Conservation (phyloP, 371 early-diverging fungal genomes). For the Mortierella sp. region DNA sequence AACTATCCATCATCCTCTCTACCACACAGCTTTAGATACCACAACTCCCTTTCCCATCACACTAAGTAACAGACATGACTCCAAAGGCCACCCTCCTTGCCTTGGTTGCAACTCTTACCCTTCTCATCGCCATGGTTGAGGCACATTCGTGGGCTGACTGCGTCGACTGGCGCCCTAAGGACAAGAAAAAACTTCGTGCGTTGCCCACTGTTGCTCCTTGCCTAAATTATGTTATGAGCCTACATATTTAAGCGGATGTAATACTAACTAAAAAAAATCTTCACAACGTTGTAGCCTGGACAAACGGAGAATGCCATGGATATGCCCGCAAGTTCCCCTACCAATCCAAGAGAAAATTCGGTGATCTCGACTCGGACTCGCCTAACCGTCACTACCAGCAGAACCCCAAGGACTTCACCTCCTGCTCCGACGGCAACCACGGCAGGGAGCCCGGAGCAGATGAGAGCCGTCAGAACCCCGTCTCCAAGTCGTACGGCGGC, state of each 20-base stretch:
- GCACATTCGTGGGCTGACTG: slow-evolving; percentile 54
- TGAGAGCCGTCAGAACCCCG: slow-evolving; percentile 29
- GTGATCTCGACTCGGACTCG: slow-evolving; percentile 17
- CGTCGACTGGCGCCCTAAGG: slow-evolving; percentile 51
- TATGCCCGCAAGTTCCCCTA: slow-evolving; percentile 33
- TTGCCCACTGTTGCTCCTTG: background rate
- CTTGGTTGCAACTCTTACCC: slow-evolving; percentile 26
- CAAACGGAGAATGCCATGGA: slow-evolving; percentile 28
- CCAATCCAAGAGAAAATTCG: slow-evolving; percentile 10
- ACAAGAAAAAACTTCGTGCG: slow-evolving; percentile 23
- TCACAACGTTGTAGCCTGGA: slow-evolving; percentile 16
- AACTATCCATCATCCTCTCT: slow-evolving; percentile 1
- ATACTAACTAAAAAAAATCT: background rate
- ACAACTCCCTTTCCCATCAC: background rate
- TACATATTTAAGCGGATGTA: too few relatives aligned
- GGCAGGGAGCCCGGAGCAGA: slow-evolving; percentile 21
- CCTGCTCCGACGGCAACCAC: slow-evolving; percentile 22
- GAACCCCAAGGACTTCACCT: slow-evolving; percentile 7
- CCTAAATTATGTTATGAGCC: background rate
- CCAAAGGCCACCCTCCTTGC: slow-evolving; percentile 22
- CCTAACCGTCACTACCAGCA: slow-evolving; percentile 40
- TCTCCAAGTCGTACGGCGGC: slow-evolving; percentile 31
- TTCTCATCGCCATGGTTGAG: slow-evolving; percentile 24
- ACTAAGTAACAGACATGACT: background rate
- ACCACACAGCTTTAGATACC: slow-evolving; percentile 1